Evolutionary conservation across 768 basidiomycete genomes (phyloP).

Genomic region (Tylopilus sp.): DNA sequence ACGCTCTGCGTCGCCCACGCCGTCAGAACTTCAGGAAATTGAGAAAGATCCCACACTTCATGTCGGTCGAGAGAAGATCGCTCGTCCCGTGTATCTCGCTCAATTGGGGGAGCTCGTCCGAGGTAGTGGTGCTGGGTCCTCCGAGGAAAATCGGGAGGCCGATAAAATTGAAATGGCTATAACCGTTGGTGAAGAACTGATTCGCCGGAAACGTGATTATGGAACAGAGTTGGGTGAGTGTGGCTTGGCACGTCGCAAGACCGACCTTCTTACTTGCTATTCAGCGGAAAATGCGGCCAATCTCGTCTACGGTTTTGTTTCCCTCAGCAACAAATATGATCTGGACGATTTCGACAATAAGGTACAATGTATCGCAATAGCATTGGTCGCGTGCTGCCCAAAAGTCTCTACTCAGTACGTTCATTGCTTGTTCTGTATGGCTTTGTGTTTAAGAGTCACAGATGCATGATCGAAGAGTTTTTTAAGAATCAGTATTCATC

Average conservation of each 20-base stretch:
- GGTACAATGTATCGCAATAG: constrained; percentile 72
- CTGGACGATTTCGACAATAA: constrained; percentile 72
- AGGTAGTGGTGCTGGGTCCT: constrained; percentile 45
- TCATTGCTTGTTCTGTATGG: background rate
- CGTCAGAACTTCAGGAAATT: constrained; percentile 76
- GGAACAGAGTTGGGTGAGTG: constrained; percentile 80
- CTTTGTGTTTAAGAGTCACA: constrained; percentile 30
- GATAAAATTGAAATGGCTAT: constrained; percentile 81
- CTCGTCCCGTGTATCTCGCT: constrained; percentile 85
- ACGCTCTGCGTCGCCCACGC: constrained; percentile 77
- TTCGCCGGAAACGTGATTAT: constrained; percentile 78
- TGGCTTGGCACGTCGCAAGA: background rate
- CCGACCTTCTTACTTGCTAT: constrained; percentile 1
- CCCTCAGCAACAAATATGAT: constrained; percentile 83
- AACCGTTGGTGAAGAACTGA: constrained; percentile 73
- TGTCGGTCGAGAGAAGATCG: constrained; percentile 62
- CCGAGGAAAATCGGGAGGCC: constrained; percentile 61
- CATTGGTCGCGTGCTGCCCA: constrained; percentile 79
- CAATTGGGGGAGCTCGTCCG: constrained; percentile 82
- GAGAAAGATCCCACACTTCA: constrained; percentile 82
- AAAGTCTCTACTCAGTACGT: constrained; percentile 76
- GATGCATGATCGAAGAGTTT: constrained; percentile 85
- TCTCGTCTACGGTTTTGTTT: constrained; percentile 67
- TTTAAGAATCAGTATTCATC: constrained; percentile 92
- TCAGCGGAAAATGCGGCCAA: constrained; percentile 90